A percentile compares a stretch with the other conserved stretches of the same genome.
phyloP scores from a whole-genome alignment of 306 rosid species.

The Luffa aegyptiaca region DNA sequence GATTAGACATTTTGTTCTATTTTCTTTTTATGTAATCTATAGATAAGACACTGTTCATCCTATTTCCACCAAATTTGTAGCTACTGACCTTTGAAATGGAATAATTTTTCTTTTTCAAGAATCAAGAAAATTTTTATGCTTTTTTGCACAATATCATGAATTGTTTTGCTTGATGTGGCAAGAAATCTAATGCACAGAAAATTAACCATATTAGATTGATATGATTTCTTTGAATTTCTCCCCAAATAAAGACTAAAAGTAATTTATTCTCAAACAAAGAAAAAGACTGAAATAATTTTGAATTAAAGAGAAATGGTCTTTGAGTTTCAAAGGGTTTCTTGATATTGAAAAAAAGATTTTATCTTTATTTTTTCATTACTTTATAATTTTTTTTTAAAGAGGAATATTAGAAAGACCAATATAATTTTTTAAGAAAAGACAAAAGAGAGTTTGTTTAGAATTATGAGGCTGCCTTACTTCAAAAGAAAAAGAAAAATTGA shows the following conservation, averaged over 20 bases:
- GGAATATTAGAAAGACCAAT: no score
- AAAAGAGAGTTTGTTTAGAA: no score
- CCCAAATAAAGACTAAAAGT: neutral
- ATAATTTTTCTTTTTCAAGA: no score
- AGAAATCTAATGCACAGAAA: neutral
- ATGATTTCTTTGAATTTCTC: neutral
- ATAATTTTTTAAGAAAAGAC: no score
- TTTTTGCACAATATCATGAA: neutral
- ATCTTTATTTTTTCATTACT: no score
- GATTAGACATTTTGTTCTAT: neutral
- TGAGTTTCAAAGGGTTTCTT: no score
- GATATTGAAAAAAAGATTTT: no score
- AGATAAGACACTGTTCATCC: neutral
- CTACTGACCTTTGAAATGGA: neutral
- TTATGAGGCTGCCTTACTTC: no score
- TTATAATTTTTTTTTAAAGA: no score
- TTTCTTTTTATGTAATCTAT: neutral
- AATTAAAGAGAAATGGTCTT: neutral
- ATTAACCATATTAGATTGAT: neutral
- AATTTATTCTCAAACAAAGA: neutral
- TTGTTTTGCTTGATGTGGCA: neutral
- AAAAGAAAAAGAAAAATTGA: no score
- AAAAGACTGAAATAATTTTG: neutral
- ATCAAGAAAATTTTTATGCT: neutral
- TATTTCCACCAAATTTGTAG: neutral